Conservation (phyloP, 495 filamentous ascomycete genomes). For the Astrothelium subdiscretum region DNA sequence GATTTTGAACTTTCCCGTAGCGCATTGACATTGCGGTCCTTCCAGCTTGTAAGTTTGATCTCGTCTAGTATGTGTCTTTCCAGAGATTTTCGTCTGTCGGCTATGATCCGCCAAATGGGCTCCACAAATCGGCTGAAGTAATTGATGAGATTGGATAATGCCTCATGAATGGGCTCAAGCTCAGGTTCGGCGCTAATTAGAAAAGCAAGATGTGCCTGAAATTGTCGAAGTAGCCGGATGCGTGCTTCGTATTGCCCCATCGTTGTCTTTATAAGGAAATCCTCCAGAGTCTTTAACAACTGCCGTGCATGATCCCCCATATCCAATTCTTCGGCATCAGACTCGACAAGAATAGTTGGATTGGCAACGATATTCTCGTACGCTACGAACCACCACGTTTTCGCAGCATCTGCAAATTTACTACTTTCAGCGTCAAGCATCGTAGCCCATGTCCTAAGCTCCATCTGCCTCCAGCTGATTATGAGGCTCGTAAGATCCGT, state of each 20-base stretch:
- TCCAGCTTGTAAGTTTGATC: slow-evolving; percentile 83
- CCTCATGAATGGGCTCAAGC: slow-evolving; percentile 42
- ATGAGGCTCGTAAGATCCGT: slow-evolving; percentile 64
- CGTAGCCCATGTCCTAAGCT: slow-evolving; percentile 81
- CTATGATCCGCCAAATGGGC: slow-evolving; percentile 48
- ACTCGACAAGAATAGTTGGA: slow-evolving; percentile 36
- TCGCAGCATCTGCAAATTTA: slow-evolving; percentile 61
- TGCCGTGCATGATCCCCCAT: slow-evolving; percentile 51
- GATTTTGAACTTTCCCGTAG: slow-evolving; percentile 75
- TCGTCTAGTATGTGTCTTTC: slow-evolving; percentile 85
- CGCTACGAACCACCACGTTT: slow-evolving; percentile 92
- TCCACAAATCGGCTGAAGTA: slow-evolving; percentile 60
- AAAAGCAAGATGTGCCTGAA: slow-evolving; percentile 51
- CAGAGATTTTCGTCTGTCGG: slow-evolving; percentile 48
- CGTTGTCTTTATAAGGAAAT: slow-evolving; percentile 61
- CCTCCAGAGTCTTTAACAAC: slow-evolving; percentile 57
- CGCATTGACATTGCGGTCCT: slow-evolving; percentile 86
- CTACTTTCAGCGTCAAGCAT: slow-evolving; percentile 77
- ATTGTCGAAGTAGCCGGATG: slow-evolving; percentile 58
- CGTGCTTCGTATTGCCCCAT: slow-evolving; percentile 70
- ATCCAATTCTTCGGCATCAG: slow-evolving; percentile 41
- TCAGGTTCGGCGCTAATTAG: slow-evolving; percentile 42
- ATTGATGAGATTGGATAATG: slow-evolving; percentile 64
- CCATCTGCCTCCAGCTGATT: slow-evolving; percentile 78
- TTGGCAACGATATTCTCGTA: slow-evolving; percentile 77